These are phyloP conservation scores for Apiotrichum veenhuisii DNA, from an alignment of 1,284 basidiomycete species.

Conservation along the genomic window DNA sequence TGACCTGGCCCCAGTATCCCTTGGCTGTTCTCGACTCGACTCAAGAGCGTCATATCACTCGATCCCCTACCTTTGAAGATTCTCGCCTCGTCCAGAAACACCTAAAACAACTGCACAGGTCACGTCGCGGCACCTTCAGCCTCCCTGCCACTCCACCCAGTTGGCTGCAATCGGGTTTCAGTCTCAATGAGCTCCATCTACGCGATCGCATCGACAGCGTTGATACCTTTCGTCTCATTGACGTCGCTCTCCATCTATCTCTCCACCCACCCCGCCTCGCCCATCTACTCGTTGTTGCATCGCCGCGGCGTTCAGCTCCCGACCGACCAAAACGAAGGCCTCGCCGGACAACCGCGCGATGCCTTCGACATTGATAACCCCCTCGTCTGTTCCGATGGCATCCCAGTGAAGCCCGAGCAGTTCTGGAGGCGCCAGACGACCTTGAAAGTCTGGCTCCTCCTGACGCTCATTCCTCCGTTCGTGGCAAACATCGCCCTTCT, in stretches of 20 bases:
- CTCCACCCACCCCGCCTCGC: constrained; percentile 32
- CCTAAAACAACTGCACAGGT: too few relatives aligned
- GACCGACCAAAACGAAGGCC: constrained; percentile 25
- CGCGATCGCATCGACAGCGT: constrained; percentile 28
- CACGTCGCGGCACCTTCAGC: too few relatives aligned
- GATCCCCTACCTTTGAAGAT: too few relatives aligned
- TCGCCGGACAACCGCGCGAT: constrained; percentile 52
- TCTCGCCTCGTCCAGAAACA: too few relatives aligned
- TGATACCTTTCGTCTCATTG: constrained; percentile 37
- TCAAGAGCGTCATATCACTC: too few relatives aligned
- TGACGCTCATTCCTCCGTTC: constrained; percentile 35
- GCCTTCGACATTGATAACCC: constrained; percentile 72
- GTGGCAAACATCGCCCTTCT: constrained; percentile 29
- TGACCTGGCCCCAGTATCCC: too few relatives aligned
- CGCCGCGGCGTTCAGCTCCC: constrained; percentile 31
- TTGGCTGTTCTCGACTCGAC: too few relatives aligned
- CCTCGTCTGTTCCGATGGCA: constrained; percentile 68
- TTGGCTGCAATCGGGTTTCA: too few relatives aligned
- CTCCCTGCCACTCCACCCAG: too few relatives aligned
- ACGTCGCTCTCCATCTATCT: constrained; percentile 40
- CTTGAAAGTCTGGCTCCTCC: constrained; percentile 29
- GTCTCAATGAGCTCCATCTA: constrained; percentile 4
- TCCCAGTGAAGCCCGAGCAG: constrained; percentile 63
- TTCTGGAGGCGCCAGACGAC: constrained; percentile 57
- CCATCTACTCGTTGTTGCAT: constrained; percentile 17